Evolutionary conservation across 2,329 filamentous ascomycete species (phyloP).

Genomic region (Neofusicoccum sp.): DNA sequence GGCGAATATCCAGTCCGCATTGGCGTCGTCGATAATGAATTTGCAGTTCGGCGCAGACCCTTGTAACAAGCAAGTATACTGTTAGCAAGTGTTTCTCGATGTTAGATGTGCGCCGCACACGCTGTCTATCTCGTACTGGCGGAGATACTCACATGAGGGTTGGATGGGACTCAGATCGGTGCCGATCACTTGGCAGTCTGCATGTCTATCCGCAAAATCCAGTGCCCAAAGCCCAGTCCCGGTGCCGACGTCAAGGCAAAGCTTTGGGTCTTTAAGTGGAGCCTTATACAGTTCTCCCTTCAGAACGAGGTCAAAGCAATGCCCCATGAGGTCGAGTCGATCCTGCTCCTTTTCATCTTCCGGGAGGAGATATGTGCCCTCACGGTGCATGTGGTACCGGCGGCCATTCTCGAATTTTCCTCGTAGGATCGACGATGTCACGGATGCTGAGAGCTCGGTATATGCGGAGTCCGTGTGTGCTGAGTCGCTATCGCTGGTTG

Average conservation of each 20-base stretch:
- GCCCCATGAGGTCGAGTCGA: slow-evolving; percentile 36
- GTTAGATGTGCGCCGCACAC: too few relatives aligned
- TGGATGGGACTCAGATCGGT: slow-evolving; percentile 32
- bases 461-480: not conserved
- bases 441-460: not conserved
- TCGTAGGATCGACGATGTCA: not conserved
- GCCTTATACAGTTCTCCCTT: slow-evolving; percentile 35
- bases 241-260: slow-evolving; percentile 34
- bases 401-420: slow-evolving; percentile 20
- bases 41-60: slow-evolving; percentile 34
- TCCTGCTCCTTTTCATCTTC: slow-evolving; percentile 41
- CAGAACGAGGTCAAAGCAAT: slow-evolving; percentile 37
- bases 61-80: not conserved
- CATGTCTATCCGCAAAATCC: slow-evolving; percentile 33
- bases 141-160: slow-evolving; percentile 29
- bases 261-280: slow-evolving; percentile 25
- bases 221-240: slow-evolving; percentile 33
- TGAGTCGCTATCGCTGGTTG: not conserved
- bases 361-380: slow-evolving; percentile 34
- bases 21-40: slow-evolving; percentile 36
- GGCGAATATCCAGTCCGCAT: slow-evolving; percentile 56
- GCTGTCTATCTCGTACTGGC: not conserved
- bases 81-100: too few relatives aligned
- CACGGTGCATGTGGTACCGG: slow-evolving; percentile 37
- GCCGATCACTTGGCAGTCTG: slow-evolving; percentile 32